Evolutionary conservation across 441 rosid species (phyloP), one percentile per base, ranked within the genome.

Genomic region (Flueggea neowawraea): DNA sequence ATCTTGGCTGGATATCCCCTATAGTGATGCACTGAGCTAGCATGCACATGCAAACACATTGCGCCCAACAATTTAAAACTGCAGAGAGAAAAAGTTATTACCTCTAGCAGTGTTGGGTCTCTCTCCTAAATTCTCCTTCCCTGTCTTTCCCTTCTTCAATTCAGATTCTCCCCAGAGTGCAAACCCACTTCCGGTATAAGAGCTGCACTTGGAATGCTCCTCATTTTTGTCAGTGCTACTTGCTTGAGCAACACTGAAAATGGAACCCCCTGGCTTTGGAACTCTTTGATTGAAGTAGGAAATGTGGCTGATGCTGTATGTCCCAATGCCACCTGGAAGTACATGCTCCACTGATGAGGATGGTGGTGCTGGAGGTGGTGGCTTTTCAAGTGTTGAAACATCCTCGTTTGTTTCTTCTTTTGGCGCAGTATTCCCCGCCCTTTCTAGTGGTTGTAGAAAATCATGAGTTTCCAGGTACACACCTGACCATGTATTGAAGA

Each of bases 261-360:
- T 16, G 1, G 80, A 47, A 55, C 85, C 84, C 65, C 89, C 96
- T 13, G 95, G 79, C 73, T 94, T 87, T 13, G 89, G 89, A 70
- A 75, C 64, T 66, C 72, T 80, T 31, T 82, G 87, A 63, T 80
- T 82, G 64, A 80, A 81, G 61, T 70, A 78, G 6, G 96, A 80
- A 57, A 82, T 68, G 58, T 82, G 97, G 75, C 91, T 91, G 47
- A 91, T 84, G 16, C 84, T 89, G 75, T 86, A 87, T 8, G 97
- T 86, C 63, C 95, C 97, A 22, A 91, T 86, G 52, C 97, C 99
- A 63, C 96, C 99, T 3, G 96, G 96, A 16, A 91, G 99, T 32
- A 78, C 67, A 60, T 85, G 95, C 58, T 85, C 87, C 75, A 65
- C 68, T 9, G 83, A 81, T 17, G 65, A 63, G n/a, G 86, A 83